phyloP scores from a whole-genome alignment of 441 rosid species.

The Sinapis alba region DNA sequence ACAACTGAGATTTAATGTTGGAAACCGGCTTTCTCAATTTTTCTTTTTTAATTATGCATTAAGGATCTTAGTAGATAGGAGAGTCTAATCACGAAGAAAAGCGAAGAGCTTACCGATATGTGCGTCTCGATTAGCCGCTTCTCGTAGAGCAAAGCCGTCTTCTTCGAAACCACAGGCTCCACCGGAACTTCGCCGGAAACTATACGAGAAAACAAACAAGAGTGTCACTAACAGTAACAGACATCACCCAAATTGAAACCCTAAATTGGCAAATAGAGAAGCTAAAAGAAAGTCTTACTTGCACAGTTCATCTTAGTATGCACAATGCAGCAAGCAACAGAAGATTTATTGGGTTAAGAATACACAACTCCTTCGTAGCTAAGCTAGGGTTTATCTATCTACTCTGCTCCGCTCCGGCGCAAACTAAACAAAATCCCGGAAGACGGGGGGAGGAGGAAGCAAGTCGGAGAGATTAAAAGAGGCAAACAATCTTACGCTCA shows the following conservation, averaged over 20 bases:
- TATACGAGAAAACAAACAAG: conserved; percentile 27
- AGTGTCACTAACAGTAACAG: not conserved
- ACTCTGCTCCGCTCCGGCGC: conserved; percentile 30
- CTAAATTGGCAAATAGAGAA: conserved; percentile 25
- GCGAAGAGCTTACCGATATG: conserved; percentile 53
- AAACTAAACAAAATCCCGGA: conserved; percentile 32
- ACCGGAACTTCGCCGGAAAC: conserved; percentile 99
- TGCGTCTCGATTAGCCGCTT: conserved; percentile 90
- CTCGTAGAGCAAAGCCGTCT: conserved; percentile 85
- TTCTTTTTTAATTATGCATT: no score
- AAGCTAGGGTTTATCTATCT: conserved; percentile 28
- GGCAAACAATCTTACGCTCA: no score
- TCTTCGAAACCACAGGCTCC: conserved; percentile 87
- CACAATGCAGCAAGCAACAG: conserved; percentile 34
- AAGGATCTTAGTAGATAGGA: not conserved
- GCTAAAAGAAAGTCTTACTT: conserved; percentile 45
- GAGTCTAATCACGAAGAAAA: not conserved
- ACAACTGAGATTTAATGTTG: no score
- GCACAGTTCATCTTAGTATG: conserved; percentile 74
- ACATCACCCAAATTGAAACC: conserved; percentile 1
- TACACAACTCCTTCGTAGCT: not conserved
- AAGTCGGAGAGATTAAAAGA: conserved; percentile 14
- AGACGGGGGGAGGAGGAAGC: conserved; percentile 6
- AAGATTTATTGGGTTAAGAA: not conserved
- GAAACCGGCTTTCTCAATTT: no score